Evolutionary conservation across 2,329 filamentous ascomycete genomes (phyloP), one percentile per base, ranked within the genome.

Genomic region (Aspergillus proliferans): DNA sequence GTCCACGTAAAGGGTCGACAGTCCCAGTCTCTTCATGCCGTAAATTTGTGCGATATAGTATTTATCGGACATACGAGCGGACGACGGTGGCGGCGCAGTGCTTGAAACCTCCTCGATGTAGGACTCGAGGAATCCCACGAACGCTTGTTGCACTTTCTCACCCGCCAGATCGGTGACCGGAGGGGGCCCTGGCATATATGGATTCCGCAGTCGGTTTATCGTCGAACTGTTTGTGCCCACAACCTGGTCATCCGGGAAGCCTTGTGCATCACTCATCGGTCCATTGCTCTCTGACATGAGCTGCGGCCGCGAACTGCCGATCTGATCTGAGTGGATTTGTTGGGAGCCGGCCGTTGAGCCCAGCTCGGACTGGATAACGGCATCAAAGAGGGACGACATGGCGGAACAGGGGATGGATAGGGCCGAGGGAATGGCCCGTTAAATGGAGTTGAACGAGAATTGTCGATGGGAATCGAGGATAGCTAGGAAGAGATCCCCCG

Each of bases 21-120:
- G 74, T 47, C 77, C 75, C 60, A 81, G 83, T 53, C 79, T 76
- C 51, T 73, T 71, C 67, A 85, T 74, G 42, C 82, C 82, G 56
- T 83, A 76, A 51, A 85, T 82, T 60, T 85, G 82, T 24, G 81
- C 80, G 55, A 85, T 75, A 63, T 85, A 85, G 69, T 85, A 85
- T 62, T 82, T 82, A 65, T 84, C 77, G 50, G 70, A 75, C 22
- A 79, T 76, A 10, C 77, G 73, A 43, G 80, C 77, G 9, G 79
- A 78, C 2, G 77, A 75, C 1, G 80, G 79, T 6, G 71, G 69
- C 9, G 75, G 70, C 7, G 72, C 76, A 6, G 80, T 81, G 1
- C 77, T 75, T 1, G 76, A 71, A 1, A 76, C 75, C 24, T 84
- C 80, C 68, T 84, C 80, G 45, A 67, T 69, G 58, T 72, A 83